Evolutionary conservation across 257 asterid genomes (phyloP).

Genomic region (Petunia axillaris): DNA sequence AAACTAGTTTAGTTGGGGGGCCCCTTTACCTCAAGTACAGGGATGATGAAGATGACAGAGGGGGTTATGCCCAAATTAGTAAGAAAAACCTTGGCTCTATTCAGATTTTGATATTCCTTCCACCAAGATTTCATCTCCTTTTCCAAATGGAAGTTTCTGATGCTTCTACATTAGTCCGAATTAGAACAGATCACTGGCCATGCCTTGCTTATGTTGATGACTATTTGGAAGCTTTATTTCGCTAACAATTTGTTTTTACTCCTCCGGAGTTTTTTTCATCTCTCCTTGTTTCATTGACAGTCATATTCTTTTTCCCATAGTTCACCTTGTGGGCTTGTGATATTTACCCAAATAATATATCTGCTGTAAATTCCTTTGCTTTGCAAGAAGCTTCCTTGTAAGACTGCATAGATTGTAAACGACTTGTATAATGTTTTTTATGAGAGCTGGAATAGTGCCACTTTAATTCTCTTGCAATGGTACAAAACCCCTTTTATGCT

Average conservation of each 20-base stretch:
- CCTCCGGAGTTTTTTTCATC: not conserved
- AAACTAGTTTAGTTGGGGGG: conserved; percentile 49
- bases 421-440: conserved; percentile 10
- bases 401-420: conserved; percentile 12
- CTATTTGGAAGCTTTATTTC: conserved; percentile 81
- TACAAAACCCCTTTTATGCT: not conserved
- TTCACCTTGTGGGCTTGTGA: conserved; percentile 21
- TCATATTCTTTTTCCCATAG: conserved; percentile 13
- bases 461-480: not conserved
- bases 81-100: conserved; percentile 59
- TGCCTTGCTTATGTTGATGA: conserved; percentile 96
- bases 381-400: not conserved
- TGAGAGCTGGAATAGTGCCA: conserved; percentile 12
- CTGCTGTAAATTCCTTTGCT: conserved; percentile 7
- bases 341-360: conserved; percentile 10
- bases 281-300: conserved; percentile 4
- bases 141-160: conserved; percentile 85
- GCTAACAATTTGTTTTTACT: not conserved
- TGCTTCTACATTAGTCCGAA: conserved; percentile 75
- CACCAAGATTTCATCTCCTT: conserved; percentile 92
- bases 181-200: conserved; percentile 98
- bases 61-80: conserved; percentile 35
- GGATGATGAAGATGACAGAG: conserved; percentile 62
- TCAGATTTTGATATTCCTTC: conserved; percentile 81
- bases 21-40: conserved; percentile 78